These are phyloP conservation scores for Lactarius quietus DNA, from an alignment of 768 basidiomycete genomes.

Conservation along the genomic window DNA sequence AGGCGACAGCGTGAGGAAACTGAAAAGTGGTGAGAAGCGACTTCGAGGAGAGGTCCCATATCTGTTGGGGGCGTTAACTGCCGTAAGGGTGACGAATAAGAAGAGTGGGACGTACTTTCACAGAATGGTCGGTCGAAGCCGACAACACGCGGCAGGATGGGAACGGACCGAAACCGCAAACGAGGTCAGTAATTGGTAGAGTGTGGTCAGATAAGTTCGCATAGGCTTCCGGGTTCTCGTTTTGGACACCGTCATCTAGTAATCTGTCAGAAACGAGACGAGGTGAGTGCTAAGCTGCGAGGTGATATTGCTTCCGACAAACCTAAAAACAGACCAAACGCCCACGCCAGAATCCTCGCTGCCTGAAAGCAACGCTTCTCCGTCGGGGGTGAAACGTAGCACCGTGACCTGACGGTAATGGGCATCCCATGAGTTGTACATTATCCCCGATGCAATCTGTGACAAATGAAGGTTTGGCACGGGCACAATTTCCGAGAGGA, in stretches of 20 bases:
- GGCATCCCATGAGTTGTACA: slow-evolving; percentile 90
- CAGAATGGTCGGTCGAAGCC: slow-evolving; percentile 82
- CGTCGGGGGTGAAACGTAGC: slow-evolving; percentile 80
- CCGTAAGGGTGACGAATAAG: background rate
- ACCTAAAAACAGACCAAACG: slow-evolving; percentile 91
- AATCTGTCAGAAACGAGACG: slow-evolving; percentile 45
- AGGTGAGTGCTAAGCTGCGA: slow-evolving; percentile 1
- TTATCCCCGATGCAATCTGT: slow-evolving; percentile 88
- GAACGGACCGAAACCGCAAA: slow-evolving; percentile 75
- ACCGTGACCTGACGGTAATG: slow-evolving; percentile 90
- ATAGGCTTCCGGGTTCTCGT: slow-evolving; percentile 71
- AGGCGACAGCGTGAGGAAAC: slow-evolving; percentile 73
- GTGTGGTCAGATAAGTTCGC: slow-evolving; percentile 89
- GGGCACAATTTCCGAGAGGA: background rate
- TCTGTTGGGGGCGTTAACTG: slow-evolving; percentile 38
- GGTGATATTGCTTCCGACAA: slow-evolving; percentile 32
- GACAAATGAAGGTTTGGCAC: slow-evolving; percentile 11
- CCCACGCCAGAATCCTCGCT: slow-evolving; percentile 88
- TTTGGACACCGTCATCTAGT: slow-evolving; percentile 69
- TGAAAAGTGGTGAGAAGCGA: slow-evolving; percentile 82
- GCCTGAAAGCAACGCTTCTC: slow-evolving; percentile 74
- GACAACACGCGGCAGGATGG: slow-evolving; percentile 76
- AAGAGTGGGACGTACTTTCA: slow-evolving; percentile 58
- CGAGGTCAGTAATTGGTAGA: slow-evolving; percentile 78
- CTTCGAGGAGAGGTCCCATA: slow-evolving; percentile 77